A percentile compares a stretch with the other conserved stretches of the same genome.
phyloP scores from a whole-genome alignment of 1,284 basidiomycete species.

The Coriolopsis trogii region DNA sequence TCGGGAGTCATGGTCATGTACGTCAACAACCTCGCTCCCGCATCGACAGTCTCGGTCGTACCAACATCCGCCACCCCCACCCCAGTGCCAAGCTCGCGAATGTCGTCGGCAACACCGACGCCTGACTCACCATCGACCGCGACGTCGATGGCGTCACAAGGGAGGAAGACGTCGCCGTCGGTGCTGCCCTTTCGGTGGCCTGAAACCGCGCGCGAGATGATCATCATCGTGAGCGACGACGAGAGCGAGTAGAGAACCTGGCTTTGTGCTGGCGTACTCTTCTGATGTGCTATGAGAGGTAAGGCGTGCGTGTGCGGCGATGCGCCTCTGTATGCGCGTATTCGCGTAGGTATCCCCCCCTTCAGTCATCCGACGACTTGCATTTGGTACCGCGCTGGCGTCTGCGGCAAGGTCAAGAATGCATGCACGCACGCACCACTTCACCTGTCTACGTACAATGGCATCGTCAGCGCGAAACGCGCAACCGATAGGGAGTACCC shows the following conservation, averaged over 20 bases:
- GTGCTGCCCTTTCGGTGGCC: constrained; percentile 41
- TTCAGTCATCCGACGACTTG: too few species aligned
- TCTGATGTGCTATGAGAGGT: too few species aligned
- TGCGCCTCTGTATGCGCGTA: neutral
- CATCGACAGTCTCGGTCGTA: neutral
- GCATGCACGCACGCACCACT: neutral
- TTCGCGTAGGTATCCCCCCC: neutral
- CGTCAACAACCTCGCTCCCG: constrained; percentile 6
- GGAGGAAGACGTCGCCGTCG: constrained; percentile 5
- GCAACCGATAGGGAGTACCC: constrained; percentile 15
- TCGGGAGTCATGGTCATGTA: constrained; percentile 2
- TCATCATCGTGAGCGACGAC: constrained; percentile 56
- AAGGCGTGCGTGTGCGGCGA: constrained; percentile 6
- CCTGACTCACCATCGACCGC: neutral
- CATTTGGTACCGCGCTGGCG: neutral
- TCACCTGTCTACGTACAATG: neutral
- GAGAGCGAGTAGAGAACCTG: constrained; percentile 41
- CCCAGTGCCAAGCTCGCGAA: constrained; percentile 5
- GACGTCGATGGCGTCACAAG: neutral
- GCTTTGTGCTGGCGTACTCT: neutral
- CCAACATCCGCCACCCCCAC: constrained; percentile 10
- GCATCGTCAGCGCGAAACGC: neutral
- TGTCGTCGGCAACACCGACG: constrained; percentile 1
- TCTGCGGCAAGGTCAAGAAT: neutral
- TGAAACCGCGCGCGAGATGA: constrained; percentile 39